Percentiles rank a stretch among this genome's conserved stretches.
phyloP scores from a whole-genome alignment of 2,329 filamentous ascomycete species.

The Nigrospora oryzae region DNA sequence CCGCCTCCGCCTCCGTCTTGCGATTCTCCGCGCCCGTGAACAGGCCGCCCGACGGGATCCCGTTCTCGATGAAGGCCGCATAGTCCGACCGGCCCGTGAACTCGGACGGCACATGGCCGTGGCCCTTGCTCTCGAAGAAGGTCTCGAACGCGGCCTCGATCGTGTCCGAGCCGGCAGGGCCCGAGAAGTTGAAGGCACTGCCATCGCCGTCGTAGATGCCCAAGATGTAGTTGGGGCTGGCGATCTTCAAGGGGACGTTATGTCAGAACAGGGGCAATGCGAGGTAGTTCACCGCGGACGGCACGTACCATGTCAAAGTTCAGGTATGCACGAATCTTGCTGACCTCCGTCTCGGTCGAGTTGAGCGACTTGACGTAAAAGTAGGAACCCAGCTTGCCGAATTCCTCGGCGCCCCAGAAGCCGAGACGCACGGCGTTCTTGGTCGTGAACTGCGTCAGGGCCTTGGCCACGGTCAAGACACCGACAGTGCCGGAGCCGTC shows the following conservation, averaged over 20 bases:
- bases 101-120: slow-evolving; percentile 38
- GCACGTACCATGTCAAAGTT: slow-evolving; percentile 44
- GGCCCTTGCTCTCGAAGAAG: slow-evolving; percentile 37
- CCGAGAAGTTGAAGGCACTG: slow-evolving; percentile 47
- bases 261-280: neutral
- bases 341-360: slow-evolving; percentile 32
- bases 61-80: slow-evolving; percentile 45
- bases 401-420: slow-evolving; percentile 46
- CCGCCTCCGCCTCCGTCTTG: slow-evolving; percentile 45
- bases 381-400: slow-evolving; percentile 38
- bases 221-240: slow-evolving; percentile 39
- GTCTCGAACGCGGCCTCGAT: slow-evolving; percentile 50
- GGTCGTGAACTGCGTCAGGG: slow-evolving; percentile 31
- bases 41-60: slow-evolving; percentile 49
- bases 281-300: slow-evolving; percentile 1
- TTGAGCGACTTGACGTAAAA: slow-evolving; percentile 35
- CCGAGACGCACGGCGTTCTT: slow-evolving; percentile 41
- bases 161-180: slow-evolving; percentile 49
- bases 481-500: slow-evolving; percentile 47
- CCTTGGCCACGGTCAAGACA: slow-evolving; percentile 35
- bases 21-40: slow-evolving; percentile 51
- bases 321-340: slow-evolving; percentile 44
- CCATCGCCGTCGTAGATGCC: slow-evolving; percentile 53
- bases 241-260: slow-evolving; percentile 20
- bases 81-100: slow-evolving; percentile 54